phyloP scores from a whole-genome alignment of 2,329 filamentous ascomycete species.

The Camptophora hylomeconis region DNA sequence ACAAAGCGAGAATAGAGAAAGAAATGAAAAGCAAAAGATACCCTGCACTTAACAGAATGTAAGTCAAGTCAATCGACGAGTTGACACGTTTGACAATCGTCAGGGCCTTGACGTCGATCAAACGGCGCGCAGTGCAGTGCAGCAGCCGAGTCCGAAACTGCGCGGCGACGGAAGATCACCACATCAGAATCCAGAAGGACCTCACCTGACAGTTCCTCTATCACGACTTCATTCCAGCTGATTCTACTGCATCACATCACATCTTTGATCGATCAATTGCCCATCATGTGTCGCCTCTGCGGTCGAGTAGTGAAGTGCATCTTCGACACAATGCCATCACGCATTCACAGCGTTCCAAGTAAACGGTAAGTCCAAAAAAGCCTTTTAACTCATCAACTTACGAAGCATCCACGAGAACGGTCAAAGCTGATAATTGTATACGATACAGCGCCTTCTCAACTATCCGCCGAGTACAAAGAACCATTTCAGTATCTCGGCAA shows the following conservation, averaged over 20 bases:
- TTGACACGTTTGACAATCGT: no score
- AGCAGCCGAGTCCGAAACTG: no score
- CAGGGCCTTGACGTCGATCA: no score
- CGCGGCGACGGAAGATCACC: no score
- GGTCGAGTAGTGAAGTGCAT: slow-evolving; percentile 17
- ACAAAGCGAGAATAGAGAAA: not conserved
- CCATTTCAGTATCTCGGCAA: no score
- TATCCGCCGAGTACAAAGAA: slow-evolving; percentile 9
- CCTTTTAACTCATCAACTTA: not conserved
- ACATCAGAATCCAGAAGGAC: no score
- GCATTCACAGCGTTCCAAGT: slow-evolving; percentile 11
- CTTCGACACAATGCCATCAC: slow-evolving; percentile 18
- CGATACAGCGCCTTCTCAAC: slow-evolving; percentile 14
- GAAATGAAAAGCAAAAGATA: slow-evolving; percentile 1
- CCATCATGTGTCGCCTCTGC: slow-evolving; percentile 18
- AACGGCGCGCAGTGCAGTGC: no score
- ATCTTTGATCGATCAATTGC: not conserved
- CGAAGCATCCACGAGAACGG: slow-evolving; percentile 2
- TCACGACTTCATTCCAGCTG: no score
- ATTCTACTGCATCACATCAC: no score
- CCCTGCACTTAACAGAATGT: no score
- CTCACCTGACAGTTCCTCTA: no score
- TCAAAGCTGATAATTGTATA: not conserved
- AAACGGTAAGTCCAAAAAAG: slow-evolving; percentile 7
- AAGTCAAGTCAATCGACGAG: no score